A percentile compares a stretch with the other conserved stretches of the same genome.
Conservation (phyloP, 2,329 filamentous ascomycete species). For the Paraconiothyrium sp. region DNA sequence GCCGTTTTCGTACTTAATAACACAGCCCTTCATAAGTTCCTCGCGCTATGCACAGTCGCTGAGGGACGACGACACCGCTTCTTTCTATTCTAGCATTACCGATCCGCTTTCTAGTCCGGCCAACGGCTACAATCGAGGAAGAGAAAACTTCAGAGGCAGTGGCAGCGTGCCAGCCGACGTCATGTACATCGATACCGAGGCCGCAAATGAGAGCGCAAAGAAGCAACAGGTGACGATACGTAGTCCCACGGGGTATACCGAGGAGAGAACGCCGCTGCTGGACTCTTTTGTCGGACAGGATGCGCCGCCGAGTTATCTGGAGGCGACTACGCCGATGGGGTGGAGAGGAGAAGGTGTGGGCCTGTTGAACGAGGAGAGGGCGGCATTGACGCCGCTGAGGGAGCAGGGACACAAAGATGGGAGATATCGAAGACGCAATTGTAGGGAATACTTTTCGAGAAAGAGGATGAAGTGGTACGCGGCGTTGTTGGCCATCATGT, state of each 20-base stretch:
- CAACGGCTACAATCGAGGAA: constrained; percentile 15
- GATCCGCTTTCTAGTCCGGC: constrained; percentile 16
- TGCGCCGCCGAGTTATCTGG: constrained; percentile 42
- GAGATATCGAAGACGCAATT: constrained; percentile 29
- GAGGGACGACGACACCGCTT: constrained; percentile 10
- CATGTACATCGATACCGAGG: constrained; percentile 48
- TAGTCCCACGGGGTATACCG: constrained; percentile 26
- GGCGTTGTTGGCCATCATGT: constrained; percentile 30
- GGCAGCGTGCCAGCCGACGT: constrained; percentile 8
- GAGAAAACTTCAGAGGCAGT: not conserved
- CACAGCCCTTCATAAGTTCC: constrained; percentile 11
- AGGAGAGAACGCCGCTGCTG: constrained; percentile 35
- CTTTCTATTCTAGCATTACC: constrained; percentile 13
- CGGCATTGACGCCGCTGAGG: constrained; percentile 26
- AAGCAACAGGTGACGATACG: constrained; percentile 29
- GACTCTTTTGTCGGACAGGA: constrained; percentile 37
- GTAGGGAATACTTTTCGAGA: constrained; percentile 32
- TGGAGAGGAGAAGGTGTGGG: constrained; percentile 42
- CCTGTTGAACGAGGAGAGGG: constrained; percentile 28
- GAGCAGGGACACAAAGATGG: constrained; percentile 36
- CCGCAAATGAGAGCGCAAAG: constrained; percentile 37
- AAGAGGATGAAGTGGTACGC: constrained; percentile 34
- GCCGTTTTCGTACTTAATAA: constrained; percentile 1
- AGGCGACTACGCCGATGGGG: constrained; percentile 46
- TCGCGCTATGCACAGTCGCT: constrained; percentile 1